Evolutionary conservation across 2,329 filamentous ascomycete species (phyloP), one percentile per base, ranked within the genome.

Genomic region (Hymenoscyphus fraxineus): DNA sequence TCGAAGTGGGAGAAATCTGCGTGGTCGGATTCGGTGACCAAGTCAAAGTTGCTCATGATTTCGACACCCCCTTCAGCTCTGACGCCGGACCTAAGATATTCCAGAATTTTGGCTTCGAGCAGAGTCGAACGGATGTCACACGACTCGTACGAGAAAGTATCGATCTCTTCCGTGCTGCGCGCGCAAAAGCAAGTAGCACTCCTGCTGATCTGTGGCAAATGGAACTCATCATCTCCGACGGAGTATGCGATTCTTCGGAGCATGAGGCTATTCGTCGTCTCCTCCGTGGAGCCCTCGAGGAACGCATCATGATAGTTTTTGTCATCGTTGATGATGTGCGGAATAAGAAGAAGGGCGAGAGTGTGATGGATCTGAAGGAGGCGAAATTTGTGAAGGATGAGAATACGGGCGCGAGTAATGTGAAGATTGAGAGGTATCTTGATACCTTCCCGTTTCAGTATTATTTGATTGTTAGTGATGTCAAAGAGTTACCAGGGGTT

Each of bases 301-400:
- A 97, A 78, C 84, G 93, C 16, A 96, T 99, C 75, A 97, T 99
- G 92, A 88, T 98, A 68, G 94, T 99, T 6, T 99, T 99, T 76
- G 92, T 99, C 72, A 90, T 99, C 73, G 92, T 99, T 74, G 95
- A 99, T 80, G 82, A 86, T 56, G 74, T 81, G 27, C 78, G 78
- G 64, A 77, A 77, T 31, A 80, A 81, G 68, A 81, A 82, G 69
- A 78, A 81, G 60, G 83, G 82, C 58, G 83, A 86, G 66, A 90
- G 88, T 72, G 96, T 99, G 66, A 78, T 98, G 73, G 93, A 97
- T 75, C 82, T 98, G 72, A 92, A 93, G 76, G 89, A 93, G 77
- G 94, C 93, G 44, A 87, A 87, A 74, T 97, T 98, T 74, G 85
- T 89, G 68, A 85, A 84, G 65, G 88, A 91, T 73, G 81, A 77